Conservation (phyloP, 2,329 filamentous ascomycete genomes). For the Cryoendolithus antarcticus region DNA sequence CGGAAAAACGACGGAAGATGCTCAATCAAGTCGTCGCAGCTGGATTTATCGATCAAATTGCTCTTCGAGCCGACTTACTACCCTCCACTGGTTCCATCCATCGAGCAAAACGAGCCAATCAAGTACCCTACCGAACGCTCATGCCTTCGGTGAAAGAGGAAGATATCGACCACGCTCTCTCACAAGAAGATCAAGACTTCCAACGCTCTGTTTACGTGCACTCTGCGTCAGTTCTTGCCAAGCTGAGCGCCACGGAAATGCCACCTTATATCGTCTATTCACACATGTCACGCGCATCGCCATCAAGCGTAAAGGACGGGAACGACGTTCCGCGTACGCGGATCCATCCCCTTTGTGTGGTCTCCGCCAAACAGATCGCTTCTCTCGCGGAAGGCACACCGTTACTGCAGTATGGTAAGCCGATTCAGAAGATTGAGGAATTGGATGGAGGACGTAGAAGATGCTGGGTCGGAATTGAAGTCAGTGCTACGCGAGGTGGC, state of each 20-base stretch:
- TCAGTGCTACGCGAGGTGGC: slow-evolving; percentile 8
- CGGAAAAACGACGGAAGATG: slow-evolving; percentile 55
- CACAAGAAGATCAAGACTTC: slow-evolving; percentile 30
- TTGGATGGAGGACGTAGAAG: slow-evolving; percentile 48
- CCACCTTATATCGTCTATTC: slow-evolving; percentile 82
- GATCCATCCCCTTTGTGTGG: slow-evolving; percentile 76
- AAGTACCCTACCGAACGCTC: slow-evolving; percentile 82
- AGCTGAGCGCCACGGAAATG: slow-evolving; percentile 57
- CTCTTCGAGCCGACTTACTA: slow-evolving; percentile 78
- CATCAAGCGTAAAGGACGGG: slow-evolving; percentile 28
- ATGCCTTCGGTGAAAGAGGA: slow-evolving; percentile 44
- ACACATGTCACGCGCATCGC: slow-evolving; percentile 60
- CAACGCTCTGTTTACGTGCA: slow-evolving; percentile 75
- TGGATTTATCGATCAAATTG: slow-evolving; percentile 88
- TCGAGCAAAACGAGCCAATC: slow-evolving; percentile 73
- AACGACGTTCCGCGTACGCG: slow-evolving; percentile 57
- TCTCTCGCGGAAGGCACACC: slow-evolving; percentile 75
- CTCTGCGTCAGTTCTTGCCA: slow-evolving; percentile 66
- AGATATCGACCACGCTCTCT: slow-evolving; percentile 11
- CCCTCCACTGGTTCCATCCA: slow-evolving; percentile 41
- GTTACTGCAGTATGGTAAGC: slow-evolving; percentile 74
- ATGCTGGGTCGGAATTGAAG: slow-evolving; percentile 70
- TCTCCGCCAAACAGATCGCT: slow-evolving; percentile 63
- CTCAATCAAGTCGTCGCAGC: slow-evolving; percentile 85
- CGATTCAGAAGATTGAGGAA: slow-evolving; percentile 64